Conservation (phyloP, 306 rosid genomes). For the Ormosia semicastrata region DNA sequence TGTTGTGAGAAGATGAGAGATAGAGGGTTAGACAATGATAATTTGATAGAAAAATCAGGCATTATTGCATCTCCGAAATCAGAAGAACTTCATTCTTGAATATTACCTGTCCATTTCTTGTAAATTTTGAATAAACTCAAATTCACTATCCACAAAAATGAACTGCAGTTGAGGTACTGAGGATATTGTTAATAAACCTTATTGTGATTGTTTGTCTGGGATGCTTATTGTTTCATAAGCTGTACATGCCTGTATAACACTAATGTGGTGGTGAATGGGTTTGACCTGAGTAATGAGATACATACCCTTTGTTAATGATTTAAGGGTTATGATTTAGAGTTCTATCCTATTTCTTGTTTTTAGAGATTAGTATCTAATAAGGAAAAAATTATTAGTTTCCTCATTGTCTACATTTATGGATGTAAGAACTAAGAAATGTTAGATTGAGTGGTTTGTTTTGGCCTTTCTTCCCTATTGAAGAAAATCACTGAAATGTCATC, state of each 20-base stretch:
- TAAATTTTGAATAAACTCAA: conserved; percentile 3
- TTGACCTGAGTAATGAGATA: not conserved
- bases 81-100: not conserved
- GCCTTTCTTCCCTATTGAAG: not conserved
- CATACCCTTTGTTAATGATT: not conserved
- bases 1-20: not conserved
- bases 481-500: not conserved
- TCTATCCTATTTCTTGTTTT: conserved; percentile 6
- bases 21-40: not conserved
- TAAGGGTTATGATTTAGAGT: not conserved
- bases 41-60: not conserved
- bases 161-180: not conserved
- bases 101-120: not conserved
- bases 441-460: not conserved
- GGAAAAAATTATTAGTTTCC: not conserved
- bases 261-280: not conserved
- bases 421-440: not conserved
- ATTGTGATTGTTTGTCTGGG: conserved; percentile 7
- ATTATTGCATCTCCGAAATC: not conserved
- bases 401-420: not conserved
- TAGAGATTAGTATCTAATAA: not conserved
- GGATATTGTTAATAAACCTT: conserved; percentile 5
- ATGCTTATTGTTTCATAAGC: not conserved
- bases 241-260: not conserved
- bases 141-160: not conserved